These are phyloP conservation scores for Cryptococcus sp. DNA, from an alignment of 1,284 basidiomycete species.

Conservation along the genomic window DNA sequence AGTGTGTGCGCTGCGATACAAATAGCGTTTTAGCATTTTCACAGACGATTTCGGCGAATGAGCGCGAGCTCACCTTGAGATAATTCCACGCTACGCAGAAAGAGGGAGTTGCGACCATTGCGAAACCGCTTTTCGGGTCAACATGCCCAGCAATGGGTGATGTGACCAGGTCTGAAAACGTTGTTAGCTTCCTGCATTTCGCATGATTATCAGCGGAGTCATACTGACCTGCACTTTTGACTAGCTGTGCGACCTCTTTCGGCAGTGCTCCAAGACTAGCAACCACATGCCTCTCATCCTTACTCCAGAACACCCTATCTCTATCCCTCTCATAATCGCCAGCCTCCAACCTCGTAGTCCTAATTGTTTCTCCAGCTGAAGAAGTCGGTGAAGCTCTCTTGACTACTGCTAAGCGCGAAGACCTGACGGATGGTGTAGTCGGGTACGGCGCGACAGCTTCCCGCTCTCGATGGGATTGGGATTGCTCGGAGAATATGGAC, in stretches of 20 bases:
- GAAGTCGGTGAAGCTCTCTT: slow-evolving; percentile 27
- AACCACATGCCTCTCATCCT: slow-evolving; percentile 37
- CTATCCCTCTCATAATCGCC: slow-evolving; percentile 21
- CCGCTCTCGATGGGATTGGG: slow-evolving; percentile 5
- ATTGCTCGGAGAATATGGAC: slow-evolving; percentile 22
- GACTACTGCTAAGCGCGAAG: slow-evolving; percentile 10
- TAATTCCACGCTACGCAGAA: slow-evolving; percentile 54
- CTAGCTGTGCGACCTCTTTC: slow-evolving; percentile 34
- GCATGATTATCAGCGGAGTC: background rate
- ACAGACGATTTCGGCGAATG: background rate
- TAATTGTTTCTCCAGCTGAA: slow-evolving; percentile 30
- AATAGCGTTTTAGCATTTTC: background rate
- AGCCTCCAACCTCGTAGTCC: slow-evolving; percentile 22
- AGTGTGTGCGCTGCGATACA: slow-evolving; percentile 37
- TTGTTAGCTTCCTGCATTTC: background rate
- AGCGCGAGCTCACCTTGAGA: slow-evolving; percentile 36
- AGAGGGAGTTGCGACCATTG: slow-evolving; percentile 44
- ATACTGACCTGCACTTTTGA: slow-evolving; percentile 31
- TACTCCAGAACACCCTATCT: slow-evolving; percentile 37
- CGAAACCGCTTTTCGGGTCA: slow-evolving; percentile 51
- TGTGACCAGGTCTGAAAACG: slow-evolving; percentile 43
- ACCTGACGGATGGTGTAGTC: slow-evolving; percentile 23
- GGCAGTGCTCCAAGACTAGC: slow-evolving; percentile 34
- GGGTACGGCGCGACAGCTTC: background rate
- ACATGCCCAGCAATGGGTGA: slow-evolving; percentile 45